These are phyloP conservation scores for Aspergillus oerlinghausenensis DNA, from an alignment of 2,329 filamentous ascomycete species.

Conservation along the genomic window DNA sequence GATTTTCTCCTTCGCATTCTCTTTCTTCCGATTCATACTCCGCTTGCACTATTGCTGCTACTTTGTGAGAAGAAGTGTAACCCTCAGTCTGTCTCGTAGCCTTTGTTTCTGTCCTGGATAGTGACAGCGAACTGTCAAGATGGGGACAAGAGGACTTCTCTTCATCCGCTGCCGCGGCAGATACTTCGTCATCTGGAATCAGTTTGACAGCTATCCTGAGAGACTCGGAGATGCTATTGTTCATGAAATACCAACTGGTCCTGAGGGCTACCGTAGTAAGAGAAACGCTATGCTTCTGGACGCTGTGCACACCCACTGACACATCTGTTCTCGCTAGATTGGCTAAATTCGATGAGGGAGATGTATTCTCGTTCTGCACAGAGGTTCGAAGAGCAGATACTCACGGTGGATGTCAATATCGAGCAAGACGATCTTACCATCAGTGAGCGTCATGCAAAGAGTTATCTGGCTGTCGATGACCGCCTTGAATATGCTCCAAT, in stretches of 20 bases:
- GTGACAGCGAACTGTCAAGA: background rate
- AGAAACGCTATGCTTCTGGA: background rate
- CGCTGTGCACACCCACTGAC: background rate
- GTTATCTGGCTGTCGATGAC: conserved; percentile 13
- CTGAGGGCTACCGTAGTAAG: conserved; percentile 11
- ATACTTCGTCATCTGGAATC: conserved; percentile 17
- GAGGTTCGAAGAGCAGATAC: conserved; percentile 9
- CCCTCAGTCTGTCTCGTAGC: background rate
- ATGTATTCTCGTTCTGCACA: conserved; percentile 5
- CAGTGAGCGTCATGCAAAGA: conserved; percentile 5
- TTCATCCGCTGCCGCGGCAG: conserved; percentile 15
- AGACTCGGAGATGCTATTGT: conserved; percentile 14
- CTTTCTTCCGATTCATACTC: background rate
- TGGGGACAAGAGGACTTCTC: conserved; percentile 14
- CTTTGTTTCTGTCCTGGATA: background rate
- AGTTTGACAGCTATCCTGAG: conserved; percentile 17
- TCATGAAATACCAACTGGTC: conserved; percentile 9
- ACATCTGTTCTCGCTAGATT: conserved; percentile 7
- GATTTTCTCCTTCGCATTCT: background rate
- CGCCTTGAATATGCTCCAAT: conserved; percentile 7
- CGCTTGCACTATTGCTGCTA: background rate
- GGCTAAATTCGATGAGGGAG: conserved; percentile 10
- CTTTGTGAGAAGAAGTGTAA: background rate
- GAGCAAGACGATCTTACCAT: background rate
- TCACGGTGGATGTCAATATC: conserved; percentile 5